Percentiles rank a stretch among this genome's conserved stretches.
Evolutionary conservation across 2,329 filamentous ascomycete species (phyloP).

Genomic region (Penicillium fuscoglaucum): DNA sequence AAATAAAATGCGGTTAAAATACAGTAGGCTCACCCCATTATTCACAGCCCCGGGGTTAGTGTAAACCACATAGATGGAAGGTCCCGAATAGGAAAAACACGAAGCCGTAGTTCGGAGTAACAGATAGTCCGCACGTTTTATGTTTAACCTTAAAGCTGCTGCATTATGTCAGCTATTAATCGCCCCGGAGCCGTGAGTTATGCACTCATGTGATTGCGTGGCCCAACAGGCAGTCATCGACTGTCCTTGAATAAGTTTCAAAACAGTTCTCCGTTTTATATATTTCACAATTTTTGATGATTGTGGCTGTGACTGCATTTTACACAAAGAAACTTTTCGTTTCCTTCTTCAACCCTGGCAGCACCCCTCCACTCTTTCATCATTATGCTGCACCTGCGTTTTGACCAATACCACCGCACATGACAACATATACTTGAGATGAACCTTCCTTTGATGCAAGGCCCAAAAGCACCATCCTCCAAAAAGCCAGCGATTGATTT

Average conservation of each 20-base stretch:
- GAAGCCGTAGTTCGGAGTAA: not conserved
- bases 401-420: slow-evolving; percentile 13
- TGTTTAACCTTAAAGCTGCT: not conserved
- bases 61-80: no score
- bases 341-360: not conserved
- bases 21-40: no score
- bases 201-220: slow-evolving; percentile 13
- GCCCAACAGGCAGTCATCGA: slow-evolving; percentile 8
- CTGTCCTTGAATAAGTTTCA: not conserved
- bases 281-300: not conserved
- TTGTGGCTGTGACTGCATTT: not conserved
- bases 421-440: slow-evolving; percentile 19
- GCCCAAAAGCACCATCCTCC: slow-evolving; percentile 14
- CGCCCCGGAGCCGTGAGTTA: not conserved
- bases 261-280: not conserved
- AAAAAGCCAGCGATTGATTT: slow-evolving; percentile 18
- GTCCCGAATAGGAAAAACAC: slow-evolving; percentile 1
- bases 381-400: slow-evolving; percentile 18
- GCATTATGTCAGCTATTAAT: slow-evolving; percentile 5
- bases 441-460: slow-evolving; percentile 18
- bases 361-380: not conserved
- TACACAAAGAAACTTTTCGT: not conserved
- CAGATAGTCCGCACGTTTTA: not conserved
- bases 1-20: no score
- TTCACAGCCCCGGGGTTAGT: no score